phyloP scores from a whole-genome alignment of 768 basidiomycete genomes.

The Sarcomyxa edulis region DNA sequence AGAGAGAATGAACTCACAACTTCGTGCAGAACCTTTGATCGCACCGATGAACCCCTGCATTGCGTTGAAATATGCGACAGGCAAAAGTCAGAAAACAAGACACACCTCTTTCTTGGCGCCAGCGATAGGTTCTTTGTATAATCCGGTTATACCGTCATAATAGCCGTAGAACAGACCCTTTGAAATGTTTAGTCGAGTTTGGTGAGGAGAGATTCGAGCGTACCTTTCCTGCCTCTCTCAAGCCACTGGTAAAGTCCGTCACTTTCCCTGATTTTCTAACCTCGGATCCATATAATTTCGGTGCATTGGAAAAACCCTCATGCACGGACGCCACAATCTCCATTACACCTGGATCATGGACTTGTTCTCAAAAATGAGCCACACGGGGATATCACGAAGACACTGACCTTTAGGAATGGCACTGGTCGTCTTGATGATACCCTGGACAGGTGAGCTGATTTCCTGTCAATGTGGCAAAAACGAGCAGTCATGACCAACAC shows the following conservation, averaged over 20 bases:
- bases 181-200: neutral
- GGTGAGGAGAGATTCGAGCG: neutral
- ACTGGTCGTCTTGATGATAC: constrained; percentile 39
- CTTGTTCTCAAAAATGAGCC: neutral
- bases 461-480: neutral
- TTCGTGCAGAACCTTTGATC: constrained; percentile 28
- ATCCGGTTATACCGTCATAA: constrained; percentile 30
- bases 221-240: constrained; percentile 45
- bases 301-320: constrained; percentile 39
- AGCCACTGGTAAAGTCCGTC: constrained; percentile 34
- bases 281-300: constrained; percentile 36
- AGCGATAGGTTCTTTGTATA: constrained; percentile 23
- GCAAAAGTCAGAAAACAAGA: neutral
- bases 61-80: neutral
- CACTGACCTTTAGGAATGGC: constrained; percentile 40
- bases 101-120: constrained; percentile 27
- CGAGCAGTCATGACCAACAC: constrained; percentile 1
- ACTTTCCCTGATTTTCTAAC: constrained; percentile 35
- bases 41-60: constrained; percentile 26
- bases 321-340: constrained; percentile 36
- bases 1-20: constrained; percentile 19
- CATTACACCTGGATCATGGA: constrained; percentile 29
- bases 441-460: constrained; percentile 31
- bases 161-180: constrained; percentile 28
- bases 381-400: neutral